Conservation (phyloP, 441 rosid genomes). For the Omphalea diandra region DNA sequence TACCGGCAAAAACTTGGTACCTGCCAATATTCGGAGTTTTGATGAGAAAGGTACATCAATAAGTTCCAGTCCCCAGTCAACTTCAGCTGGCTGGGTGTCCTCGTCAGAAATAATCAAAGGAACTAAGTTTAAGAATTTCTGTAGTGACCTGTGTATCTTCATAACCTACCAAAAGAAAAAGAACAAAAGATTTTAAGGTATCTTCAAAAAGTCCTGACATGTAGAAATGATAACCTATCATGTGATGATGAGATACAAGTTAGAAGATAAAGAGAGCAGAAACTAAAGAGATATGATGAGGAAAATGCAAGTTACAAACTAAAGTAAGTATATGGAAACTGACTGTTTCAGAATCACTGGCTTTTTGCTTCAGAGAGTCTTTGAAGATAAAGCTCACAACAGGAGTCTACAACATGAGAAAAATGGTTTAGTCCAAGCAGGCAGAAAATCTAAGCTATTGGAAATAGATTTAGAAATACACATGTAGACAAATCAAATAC, state of each 20-base stretch:
- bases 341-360: conserved; percentile 77
- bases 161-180: conserved; percentile 52
- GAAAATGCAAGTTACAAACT: too few relatives aligned
- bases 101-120: conserved; percentile 48
- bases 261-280: conserved; percentile 9
- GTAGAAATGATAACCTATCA: not conserved
- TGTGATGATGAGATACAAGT: not conserved
- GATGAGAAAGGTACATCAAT: conserved; percentile 48
- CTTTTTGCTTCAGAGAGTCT: conserved; percentile 80
- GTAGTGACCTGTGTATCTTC: conserved; percentile 54
- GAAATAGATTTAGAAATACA: conserved; percentile 4
- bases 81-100: conserved; percentile 36
- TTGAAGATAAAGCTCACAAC: conserved; percentile 69
- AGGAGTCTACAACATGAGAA: conserved; percentile 50
- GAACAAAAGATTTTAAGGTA: not conserved
- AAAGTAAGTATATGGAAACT: conserved; percentile 23
- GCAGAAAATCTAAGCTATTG: conserved; percentile 1
- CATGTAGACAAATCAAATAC: not conserved
- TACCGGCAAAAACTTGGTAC: conserved; percentile 33
- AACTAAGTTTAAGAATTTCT: conserved; percentile 59
- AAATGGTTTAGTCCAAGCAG: conserved; percentile 17
- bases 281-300: too few relatives aligned
- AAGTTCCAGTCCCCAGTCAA: conserved; percentile 49
- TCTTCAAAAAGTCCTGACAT: not conserved
- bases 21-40: conserved; percentile 65